Conservation (phyloP, 495 filamentous ascomycete genomes). For the Penicillium parvum region DNA sequence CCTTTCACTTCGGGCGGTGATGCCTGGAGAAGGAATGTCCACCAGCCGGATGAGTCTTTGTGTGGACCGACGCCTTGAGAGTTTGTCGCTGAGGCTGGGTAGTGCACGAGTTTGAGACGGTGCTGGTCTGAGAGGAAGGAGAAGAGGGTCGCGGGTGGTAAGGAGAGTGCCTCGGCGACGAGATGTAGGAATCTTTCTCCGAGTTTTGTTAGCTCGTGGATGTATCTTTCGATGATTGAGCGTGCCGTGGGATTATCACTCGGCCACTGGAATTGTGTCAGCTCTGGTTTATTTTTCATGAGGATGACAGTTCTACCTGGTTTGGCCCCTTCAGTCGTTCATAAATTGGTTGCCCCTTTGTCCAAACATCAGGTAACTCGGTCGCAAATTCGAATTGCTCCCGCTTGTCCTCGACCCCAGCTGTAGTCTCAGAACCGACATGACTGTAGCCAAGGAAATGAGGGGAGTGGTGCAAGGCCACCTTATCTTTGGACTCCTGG, state of each 20-base stretch:
- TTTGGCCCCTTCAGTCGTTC: conserved; percentile 52
- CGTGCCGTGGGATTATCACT: conserved; percentile 15
- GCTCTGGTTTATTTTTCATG: neutral
- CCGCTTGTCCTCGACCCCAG: conserved; percentile 42
- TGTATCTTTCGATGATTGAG: conserved; percentile 37
- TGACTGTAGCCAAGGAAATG: conserved; percentile 53
- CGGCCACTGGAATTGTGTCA: conserved; percentile 18
- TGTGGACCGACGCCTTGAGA: conserved; percentile 51
- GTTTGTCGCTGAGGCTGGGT: conserved; percentile 21
- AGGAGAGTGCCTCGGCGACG: conserved; percentile 45
- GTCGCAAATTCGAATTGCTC: conserved; percentile 57
- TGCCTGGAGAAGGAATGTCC: conserved; percentile 53
- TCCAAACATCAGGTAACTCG: conserved; percentile 39
- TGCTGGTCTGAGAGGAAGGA: conserved; percentile 50
- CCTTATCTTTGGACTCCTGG: conserved; percentile 28
- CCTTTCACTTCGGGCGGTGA: conserved; percentile 39
- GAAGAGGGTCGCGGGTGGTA: conserved; percentile 42
- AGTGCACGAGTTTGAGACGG: conserved; percentile 51
- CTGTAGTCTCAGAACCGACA: conserved; percentile 48
- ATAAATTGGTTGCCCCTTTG: conserved; percentile 31
- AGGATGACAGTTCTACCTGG: conserved; percentile 21
- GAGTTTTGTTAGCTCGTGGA: conserved; percentile 41
- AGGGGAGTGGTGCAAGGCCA: conserved; percentile 47
- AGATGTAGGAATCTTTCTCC: conserved; percentile 47
- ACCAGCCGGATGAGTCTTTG: conserved; percentile 55